A percentile compares a stretch with the other conserved stretches of the same genome.
Conservation (phyloP, 768 basidiomycete species). For the Serendipita sp. region DNA sequence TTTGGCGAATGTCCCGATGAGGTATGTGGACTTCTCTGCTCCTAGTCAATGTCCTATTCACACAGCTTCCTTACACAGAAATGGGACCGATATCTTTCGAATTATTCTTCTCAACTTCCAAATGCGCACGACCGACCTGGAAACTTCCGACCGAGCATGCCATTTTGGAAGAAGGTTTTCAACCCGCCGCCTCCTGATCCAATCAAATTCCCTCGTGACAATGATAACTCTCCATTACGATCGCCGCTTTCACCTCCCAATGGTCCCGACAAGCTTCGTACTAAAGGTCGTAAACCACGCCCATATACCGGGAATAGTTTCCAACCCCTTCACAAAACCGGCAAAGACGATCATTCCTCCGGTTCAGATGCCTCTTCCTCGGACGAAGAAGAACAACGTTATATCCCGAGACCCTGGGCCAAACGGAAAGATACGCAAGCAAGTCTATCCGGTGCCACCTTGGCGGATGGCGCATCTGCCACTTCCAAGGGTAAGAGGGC, state of each 20-base stretch:
- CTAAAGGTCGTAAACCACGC: background rate
- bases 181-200: slow-evolving; percentile 8
- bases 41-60: background rate
- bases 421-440: background rate
- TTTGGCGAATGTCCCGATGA: slow-evolving; percentile 57
- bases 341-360: background rate
- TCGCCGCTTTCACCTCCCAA: slow-evolving; percentile 8
- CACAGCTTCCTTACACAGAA: slow-evolving; percentile 25
- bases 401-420: slow-evolving; percentile 1
- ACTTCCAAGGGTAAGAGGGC: slow-evolving; percentile 10
- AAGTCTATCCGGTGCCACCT: background rate
- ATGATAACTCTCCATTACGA: slow-evolving; percentile 9
- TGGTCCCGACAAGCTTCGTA: background rate
- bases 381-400: background rate
- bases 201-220: slow-evolving; percentile 18
- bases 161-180: slow-evolving; percentile 39
- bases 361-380: background rate
- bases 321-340: background rate
- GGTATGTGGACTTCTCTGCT: slow-evolving; percentile 22
- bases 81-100: slow-evolving; percentile 52
- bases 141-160: slow-evolving; percentile 35
- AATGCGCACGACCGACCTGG: slow-evolving; percentile 33
- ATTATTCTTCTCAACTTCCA: slow-evolving; percentile 40
- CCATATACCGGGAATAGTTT: background rate
- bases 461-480: background rate